Base-by-base conservation (phyloP, 805 yeast genomes). In the Barnettozyma sp. region DNA sequence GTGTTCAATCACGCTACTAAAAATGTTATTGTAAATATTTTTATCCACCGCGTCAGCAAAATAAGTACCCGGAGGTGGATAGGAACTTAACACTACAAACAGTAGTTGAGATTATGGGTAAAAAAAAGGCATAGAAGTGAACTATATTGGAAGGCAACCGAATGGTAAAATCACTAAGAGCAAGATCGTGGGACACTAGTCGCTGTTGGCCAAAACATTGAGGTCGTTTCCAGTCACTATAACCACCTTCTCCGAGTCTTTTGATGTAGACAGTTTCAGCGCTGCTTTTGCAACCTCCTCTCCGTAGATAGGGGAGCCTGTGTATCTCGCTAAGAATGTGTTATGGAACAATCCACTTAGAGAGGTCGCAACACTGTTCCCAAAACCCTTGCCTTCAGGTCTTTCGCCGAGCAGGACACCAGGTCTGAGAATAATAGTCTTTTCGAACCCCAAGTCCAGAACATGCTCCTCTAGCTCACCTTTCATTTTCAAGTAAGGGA, bases 381-480 rank as follows among this genome's bases (percentile, higher is more conserved):
- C 53, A 4, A 60, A 45, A 1, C 71, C 74, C 35, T 65, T 69
- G 2, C 57, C 40, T 7, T 42, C 36, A 13, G 61, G 66, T 49
- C 94, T 65, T 20, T 71, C 70, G 5, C 95, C 95, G 6, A 83
- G 48, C 24, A 86, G 60, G 1, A 65, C 55, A 11, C 95, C 95
- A 0, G 96, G 96, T 50, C 84, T 70, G 38, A 87, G 56, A 42
- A 87, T 80, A 34, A 85, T 71, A 2, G 87, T 76, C 36, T 75
- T 66, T n/a, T 77, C 78, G 56, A 85, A 87, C 19, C 66, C 70
- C 39, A 86, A 63, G 0, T 63, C 76, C 29, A 66, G 58, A 8
- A 87, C 62, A 31, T 75, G 85, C 30, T 76, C 70, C 54, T 87
- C 96, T 33, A 82, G 63, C 34, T 77, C 72, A 20, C 94, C 95